Base-by-base conservation (phyloP, 2,329 filamentous ascomycete species). In the Pseudogymnoascus sp. region DNA sequence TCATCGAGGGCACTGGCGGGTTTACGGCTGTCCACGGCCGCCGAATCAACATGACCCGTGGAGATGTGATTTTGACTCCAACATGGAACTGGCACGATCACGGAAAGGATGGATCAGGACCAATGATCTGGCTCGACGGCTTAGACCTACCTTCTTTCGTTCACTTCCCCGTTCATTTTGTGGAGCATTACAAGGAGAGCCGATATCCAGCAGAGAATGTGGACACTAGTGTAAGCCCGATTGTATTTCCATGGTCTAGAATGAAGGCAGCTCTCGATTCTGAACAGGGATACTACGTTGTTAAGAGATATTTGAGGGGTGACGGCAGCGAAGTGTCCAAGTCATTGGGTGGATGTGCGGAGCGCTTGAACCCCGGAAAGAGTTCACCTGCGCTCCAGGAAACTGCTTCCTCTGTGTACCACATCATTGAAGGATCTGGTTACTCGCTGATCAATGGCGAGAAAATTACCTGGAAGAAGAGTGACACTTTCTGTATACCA, bases 81-180 rank as follows among this genome's bases (percentile, higher is more conserved):
- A 80, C 77, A 0, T 85, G 83, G 83, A 80, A 84, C 69, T 85
- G 81, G 78, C 83, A 85, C 65, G 83, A 85, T 65, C 83, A 86
- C 64, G 83, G 83, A 2, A 85, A 85, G 60, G 82, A 85, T 64
- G 80, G 82, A 7, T 74, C 76, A 0, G 76, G 76, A 1, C 81
- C 82, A 0, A 80, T 85, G 71, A 79, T 86, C 28, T 86, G 83
- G 83, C 74, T 86, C 1, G 83, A 85, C 68, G 81, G 79, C 3
- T 71, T 86, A 1, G 81, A 85, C 71, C 70, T 85, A 1, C 83
- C 83, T 0, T 73, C 77, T 2, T 85, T 83, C 69, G 73, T 75
- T 0, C 79, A 79, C 65, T 78, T 79, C 2, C 80, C 80, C 0
- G 79, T 83, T 0, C 79, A 85, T 67, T 85, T 85, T 67, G 80